phyloP scores from a whole-genome alignment of 1,284 basidiomycete species.

The Xerocomus minutiporus region DNA sequence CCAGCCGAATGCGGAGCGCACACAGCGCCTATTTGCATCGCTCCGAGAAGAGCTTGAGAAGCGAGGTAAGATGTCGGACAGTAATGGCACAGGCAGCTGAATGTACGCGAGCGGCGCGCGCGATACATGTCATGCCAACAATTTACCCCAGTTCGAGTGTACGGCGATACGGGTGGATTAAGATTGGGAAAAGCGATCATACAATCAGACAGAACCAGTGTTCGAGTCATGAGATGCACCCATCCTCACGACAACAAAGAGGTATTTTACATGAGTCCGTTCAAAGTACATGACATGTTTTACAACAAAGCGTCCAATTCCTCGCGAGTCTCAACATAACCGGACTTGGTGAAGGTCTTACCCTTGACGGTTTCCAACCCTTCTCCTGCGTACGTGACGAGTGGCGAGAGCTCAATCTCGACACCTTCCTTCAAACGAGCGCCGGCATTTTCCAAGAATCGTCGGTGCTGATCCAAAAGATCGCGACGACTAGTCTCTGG shows the following conservation, averaged over 20 bases:
- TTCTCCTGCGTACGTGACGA: slow-evolving; percentile 88
- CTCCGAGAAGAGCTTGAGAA: slow-evolving; percentile 77
- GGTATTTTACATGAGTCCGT: slow-evolving; percentile 26
- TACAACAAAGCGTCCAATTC: slow-evolving; percentile 48
- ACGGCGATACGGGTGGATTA: slow-evolving; percentile 5
- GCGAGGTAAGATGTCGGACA: slow-evolving; percentile 47
- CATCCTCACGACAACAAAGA: slow-evolving; percentile 15
- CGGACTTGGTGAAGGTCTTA: slow-evolving; percentile 66
- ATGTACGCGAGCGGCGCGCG: slow-evolving; percentile 10
- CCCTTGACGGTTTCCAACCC: slow-evolving; percentile 80
- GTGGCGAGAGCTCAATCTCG: slow-evolving; percentile 89
- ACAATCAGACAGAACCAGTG: background rate
- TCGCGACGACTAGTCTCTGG: slow-evolving; percentile 88
- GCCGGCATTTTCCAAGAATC: slow-evolving; percentile 81
- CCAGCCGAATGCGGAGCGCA: slow-evolving; percentile 74
- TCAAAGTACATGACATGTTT: slow-evolving; percentile 15
- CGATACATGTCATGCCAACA: slow-evolving; percentile 3
- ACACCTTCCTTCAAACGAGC: slow-evolving; percentile 65
- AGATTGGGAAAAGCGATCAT: background rate
- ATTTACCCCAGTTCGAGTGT: slow-evolving; percentile 11
- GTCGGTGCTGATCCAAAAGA: slow-evolving; percentile 83
- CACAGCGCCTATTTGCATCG: slow-evolving; percentile 71
- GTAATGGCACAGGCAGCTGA: slow-evolving; percentile 47
- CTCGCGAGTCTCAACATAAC: slow-evolving; percentile 44
- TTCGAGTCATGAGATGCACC: background rate